Base-by-base conservation (phyloP, 306 rosid species). In the Comarum palustre region DNA sequence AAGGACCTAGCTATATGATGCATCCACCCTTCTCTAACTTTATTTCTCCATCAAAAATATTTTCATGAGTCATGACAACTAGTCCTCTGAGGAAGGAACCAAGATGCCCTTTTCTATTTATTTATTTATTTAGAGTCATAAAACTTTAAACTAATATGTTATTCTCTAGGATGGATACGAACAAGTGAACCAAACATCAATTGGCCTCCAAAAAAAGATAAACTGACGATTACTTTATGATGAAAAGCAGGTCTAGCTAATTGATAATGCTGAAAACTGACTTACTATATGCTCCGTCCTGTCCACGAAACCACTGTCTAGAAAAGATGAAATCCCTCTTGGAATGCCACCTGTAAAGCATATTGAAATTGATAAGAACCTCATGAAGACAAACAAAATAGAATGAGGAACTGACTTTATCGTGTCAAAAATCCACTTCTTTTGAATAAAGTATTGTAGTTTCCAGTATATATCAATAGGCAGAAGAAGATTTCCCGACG, bases 261-360 rank as follows among this genome's bases (percentile, higher is more conserved):
- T 20, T 52, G 14, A n/a, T 52, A 52, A 8, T 45, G 45, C 66
- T 8, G 8, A 52, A 46, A 34, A 76, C 27, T 2, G 10, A 65
- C 98, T 91, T 87, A 94, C 98, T 94, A 68, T 89, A 91, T 77
- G 92, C 85, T 82, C 96, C 97, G 78, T 94, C 96, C 82, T 91
- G 97, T 81, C 86, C 92, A 1, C 78, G 90, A 82, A 94, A 91
- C 98, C 98, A 94, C 80, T 86, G 97, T 88, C 98, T 84, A 42
- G 98, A 89, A 83, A 91, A 91, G 78, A 94, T 45, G 80, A 91
- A 94, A 82, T 94, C 98, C 71, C 91, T 83, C 86, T 86, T 94
- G 65, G 96, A 89, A 66, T 88, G 92, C 96, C 95, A 94, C 86
- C 98, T 94, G 79, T 43, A 79, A 19, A 78, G 47, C 45, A 80